Evolutionary conservation across 176 grass and related monocot genomes (phyloP).

Genomic region (Guadua angustifolia): DNA sequence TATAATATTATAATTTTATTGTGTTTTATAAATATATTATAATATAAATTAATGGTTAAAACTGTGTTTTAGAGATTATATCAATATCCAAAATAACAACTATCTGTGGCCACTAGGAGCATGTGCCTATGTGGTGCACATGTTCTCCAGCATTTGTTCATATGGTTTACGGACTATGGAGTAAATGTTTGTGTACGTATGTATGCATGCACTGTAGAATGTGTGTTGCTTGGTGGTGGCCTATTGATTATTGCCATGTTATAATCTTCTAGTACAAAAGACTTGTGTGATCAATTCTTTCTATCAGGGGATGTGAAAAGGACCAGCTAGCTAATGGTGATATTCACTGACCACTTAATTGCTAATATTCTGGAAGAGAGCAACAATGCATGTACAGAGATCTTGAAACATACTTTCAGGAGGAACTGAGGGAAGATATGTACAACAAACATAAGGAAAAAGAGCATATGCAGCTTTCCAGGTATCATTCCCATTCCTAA

Average conservation of each 20-base stretch:
- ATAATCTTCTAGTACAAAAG: not conserved
- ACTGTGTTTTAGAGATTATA: no score
- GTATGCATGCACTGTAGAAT: no score
- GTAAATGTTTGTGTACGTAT: conserved; percentile 7
- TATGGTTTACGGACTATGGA: not conserved
- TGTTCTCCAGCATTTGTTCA: conserved; percentile 9
- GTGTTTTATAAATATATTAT: no score
- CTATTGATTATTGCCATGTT: conserved; percentile 27
- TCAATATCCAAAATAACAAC: no score
- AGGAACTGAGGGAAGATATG: not conserved
- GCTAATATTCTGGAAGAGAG: not conserved
- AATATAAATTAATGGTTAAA: no score
- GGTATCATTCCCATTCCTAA: not conserved
- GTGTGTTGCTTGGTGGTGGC: conserved; percentile 8
- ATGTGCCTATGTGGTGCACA: not conserved
- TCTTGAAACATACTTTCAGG: not conserved
- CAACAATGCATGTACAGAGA: not conserved
- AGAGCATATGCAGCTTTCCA: not conserved
- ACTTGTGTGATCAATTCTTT: not conserved
- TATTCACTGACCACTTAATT: not conserved
- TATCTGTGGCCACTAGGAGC: no score
- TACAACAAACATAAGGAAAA: not conserved
- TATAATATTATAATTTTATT: no score
- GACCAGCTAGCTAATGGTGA: not conserved
- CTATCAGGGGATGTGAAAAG: not conserved